Evolutionary conservation across 306 rosid species (phyloP).

Genomic region (Cucumis melo): DNA sequence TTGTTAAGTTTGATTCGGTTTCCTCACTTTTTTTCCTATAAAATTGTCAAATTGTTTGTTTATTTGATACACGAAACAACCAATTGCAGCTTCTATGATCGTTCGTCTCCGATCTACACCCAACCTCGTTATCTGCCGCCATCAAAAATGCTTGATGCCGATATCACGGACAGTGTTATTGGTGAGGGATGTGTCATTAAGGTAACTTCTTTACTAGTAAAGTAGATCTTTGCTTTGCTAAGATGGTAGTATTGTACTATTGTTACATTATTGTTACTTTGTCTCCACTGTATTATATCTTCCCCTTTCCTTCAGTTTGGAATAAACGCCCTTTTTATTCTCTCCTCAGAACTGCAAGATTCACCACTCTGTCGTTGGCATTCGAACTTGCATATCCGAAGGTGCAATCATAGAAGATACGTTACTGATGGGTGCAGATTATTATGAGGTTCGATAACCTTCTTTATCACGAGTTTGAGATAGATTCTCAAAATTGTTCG

Average conservation of each 20-base stretch:
- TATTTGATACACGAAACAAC: not conserved
- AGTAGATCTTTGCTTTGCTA: not conserved
- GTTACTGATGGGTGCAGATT: constrained; percentile 95
- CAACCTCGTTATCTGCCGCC: constrained; percentile 98
- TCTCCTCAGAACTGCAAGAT: constrained; percentile 79
- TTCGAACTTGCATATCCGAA: constrained; percentile 89
- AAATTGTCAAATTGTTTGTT: constrained; percentile 4
- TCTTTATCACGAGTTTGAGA: not conserved
- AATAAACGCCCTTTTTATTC: not conserved
- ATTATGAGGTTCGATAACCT: constrained; percentile 55
- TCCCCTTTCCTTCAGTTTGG: not conserved
- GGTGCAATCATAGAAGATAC: constrained; percentile 96
- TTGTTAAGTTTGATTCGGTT: not conserved
- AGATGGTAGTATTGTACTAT: not conserved
- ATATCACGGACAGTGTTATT: constrained; percentile 91
- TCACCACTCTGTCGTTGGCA: constrained; percentile 88
- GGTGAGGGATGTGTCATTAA: constrained; percentile 98
- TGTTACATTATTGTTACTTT: not conserved
- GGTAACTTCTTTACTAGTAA: constrained; percentile 27
- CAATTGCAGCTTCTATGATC: constrained; percentile 77
- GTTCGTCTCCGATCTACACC: constrained; percentile 96
- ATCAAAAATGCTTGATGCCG: constrained; percentile 98
- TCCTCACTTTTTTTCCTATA: not conserved
- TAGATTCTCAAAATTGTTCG: not conserved
- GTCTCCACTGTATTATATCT: not conserved